Conservation (phyloP, 768 basidiomycete genomes). For the Pisolithus albus region DNA sequence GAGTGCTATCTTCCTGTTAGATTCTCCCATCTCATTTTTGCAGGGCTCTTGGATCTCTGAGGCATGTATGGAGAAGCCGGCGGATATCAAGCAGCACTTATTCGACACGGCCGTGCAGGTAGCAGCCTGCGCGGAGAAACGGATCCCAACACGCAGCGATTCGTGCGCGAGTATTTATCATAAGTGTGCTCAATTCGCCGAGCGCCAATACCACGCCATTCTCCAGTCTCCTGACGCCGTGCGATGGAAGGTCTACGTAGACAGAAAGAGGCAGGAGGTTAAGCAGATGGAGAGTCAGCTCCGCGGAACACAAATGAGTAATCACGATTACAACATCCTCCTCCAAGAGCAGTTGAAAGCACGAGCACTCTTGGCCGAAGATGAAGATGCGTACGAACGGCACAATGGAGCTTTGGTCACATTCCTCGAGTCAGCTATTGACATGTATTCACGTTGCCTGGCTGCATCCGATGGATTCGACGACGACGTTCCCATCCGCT, state of each 20-base stretch:
- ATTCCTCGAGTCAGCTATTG: slow-evolving; percentile 70
- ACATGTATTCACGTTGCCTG: slow-evolving; percentile 81
- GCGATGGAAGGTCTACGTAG: slow-evolving; percentile 62
- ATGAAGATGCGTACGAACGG: slow-evolving; percentile 39
- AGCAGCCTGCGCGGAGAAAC: slow-evolving; percentile 20
- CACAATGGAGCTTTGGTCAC: slow-evolving; percentile 40
- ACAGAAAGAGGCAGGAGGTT: slow-evolving; percentile 70
- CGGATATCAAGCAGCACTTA: slow-evolving; percentile 59
- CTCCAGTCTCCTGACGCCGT: slow-evolving; percentile 62
- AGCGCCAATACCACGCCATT: slow-evolving; percentile 74
- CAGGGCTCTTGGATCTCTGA: slow-evolving; percentile 90
- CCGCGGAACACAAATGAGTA: slow-evolving; percentile 12
- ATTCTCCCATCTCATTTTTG: not conserved
- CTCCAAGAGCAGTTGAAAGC: slow-evolving; percentile 38
- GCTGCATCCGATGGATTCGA: slow-evolving; percentile 65
- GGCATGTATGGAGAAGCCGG: slow-evolving; percentile 75
- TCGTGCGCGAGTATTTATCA: slow-evolving; percentile 58
- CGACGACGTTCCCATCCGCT: slow-evolving; percentile 67
- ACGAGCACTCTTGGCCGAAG: slow-evolving; percentile 43
- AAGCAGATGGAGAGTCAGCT: slow-evolving; percentile 39
- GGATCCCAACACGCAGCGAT: slow-evolving; percentile 11
- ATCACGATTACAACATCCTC: slow-evolving; percentile 23
- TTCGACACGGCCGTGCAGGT: slow-evolving; percentile 57
- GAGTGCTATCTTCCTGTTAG: slow-evolving; percentile 14
- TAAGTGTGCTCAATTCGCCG: slow-evolving; percentile 84